Evolutionary conservation across 1,284 basidiomycete species (phyloP).

Genomic region (Malassezia vespertilionis): DNA sequence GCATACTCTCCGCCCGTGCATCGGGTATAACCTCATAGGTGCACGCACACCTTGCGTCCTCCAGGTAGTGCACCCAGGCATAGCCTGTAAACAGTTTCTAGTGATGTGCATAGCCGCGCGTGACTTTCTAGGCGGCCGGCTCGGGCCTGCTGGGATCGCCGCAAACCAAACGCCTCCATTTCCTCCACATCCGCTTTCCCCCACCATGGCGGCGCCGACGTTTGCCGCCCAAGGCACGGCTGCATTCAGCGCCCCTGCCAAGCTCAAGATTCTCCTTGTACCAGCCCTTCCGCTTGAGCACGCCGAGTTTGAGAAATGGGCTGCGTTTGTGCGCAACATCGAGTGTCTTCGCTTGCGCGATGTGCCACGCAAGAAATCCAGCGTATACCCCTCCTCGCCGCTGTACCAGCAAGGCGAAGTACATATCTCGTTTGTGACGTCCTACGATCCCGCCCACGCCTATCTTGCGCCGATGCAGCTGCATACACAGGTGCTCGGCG

Average conservation of each 20-base stretch:
- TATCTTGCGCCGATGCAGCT: slow-evolving; percentile 44
- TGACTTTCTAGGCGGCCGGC: no score
- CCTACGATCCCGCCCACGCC: slow-evolving; percentile 36
- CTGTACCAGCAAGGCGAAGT: slow-evolving; percentile 38
- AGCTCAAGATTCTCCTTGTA: slow-evolving; percentile 36
- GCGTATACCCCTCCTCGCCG: slow-evolving; percentile 13
- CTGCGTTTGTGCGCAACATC: slow-evolving; percentile 26
- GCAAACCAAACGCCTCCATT: no score
- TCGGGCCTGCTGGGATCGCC: no score
- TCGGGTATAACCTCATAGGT: no score
- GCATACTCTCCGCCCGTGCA: no score
- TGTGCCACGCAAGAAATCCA: slow-evolving; percentile 19
- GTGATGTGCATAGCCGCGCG: no score
- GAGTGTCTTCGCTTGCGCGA: slow-evolving; percentile 33
- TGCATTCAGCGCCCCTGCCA: slow-evolving; percentile 29
- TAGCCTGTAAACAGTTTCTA: no score
- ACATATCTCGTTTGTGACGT: slow-evolving; percentile 40
- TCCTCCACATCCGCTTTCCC: neutral
- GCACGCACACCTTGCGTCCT: neutral
- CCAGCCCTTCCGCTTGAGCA: slow-evolving; percentile 31
- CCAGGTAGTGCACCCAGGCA: no score
- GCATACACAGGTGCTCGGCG: slow-evolving; percentile 38
- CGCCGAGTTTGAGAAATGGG: slow-evolving; percentile 36
- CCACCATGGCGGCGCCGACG: slow-evolving; percentile 20
- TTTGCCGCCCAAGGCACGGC: slow-evolving; percentile 20